phyloP scores from a whole-genome alignment of 1,139 yeast genomes.

The Magnusiomyces ingens region DNA sequence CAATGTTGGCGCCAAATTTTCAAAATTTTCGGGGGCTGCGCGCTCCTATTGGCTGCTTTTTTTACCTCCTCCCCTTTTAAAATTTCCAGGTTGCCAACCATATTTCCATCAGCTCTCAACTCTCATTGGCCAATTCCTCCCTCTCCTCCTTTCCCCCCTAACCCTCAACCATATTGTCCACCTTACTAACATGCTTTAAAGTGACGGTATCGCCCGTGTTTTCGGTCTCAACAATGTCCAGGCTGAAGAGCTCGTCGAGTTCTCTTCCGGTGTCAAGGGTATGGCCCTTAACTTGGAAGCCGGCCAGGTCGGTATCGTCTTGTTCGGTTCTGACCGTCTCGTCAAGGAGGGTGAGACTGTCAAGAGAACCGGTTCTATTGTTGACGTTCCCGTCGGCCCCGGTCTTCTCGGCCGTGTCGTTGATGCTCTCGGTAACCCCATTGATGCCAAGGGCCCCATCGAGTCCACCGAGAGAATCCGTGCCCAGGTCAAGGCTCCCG shows the following conservation, averaged over 20 bases:
- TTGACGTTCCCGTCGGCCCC: slow-evolving; percentile 99
- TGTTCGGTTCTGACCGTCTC: slow-evolving; percentile 98
- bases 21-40: background rate
- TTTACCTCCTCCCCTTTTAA: background rate
- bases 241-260: slow-evolving; percentile 99
- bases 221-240: slow-evolving; percentile 99
- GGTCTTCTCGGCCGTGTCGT: slow-evolving; percentile 98
- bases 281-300: slow-evolving; percentile 99
- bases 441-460: slow-evolving; percentile 99
- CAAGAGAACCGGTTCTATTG: slow-evolving; percentile 99
- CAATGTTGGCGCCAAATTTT: background rate
- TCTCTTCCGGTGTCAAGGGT: slow-evolving; percentile 99
- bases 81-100: slow-evolving; percentile 5
- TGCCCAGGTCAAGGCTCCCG: slow-evolving; percentile 99
- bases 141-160: background rate
- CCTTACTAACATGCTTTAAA: slow-evolving; percentile 25
- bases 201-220: slow-evolving; percentile 99
- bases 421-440: slow-evolving; percentile 98
- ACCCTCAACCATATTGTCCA: background rate
- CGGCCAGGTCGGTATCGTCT: slow-evolving; percentile 99
- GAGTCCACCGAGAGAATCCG: slow-evolving; percentile 78
- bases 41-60: slow-evolving; percentile 2
- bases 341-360: slow-evolving; percentile 99
- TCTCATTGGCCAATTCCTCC: slow-evolving; percentile 12
- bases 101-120: slow-evolving; percentile 2